Percentiles rank a stretch among this genome's conserved stretches.
These are phyloP conservation scores for Crucihimalaya himalaica DNA, from an alignment of 345 rosid genomes.

Conservation along the genomic window DNA sequence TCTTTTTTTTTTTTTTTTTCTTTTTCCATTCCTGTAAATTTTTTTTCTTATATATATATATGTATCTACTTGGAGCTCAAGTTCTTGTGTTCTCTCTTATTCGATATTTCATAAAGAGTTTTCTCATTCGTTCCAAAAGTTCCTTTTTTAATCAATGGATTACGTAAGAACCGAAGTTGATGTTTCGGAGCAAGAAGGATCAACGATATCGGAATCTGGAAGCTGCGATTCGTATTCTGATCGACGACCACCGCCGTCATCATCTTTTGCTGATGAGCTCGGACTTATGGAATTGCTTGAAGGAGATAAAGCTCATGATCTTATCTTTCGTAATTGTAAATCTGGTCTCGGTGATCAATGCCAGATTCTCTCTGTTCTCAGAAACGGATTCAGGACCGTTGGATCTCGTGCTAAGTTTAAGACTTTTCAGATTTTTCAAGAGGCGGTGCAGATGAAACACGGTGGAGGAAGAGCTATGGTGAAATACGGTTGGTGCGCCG, in stretches of 20 bases:
- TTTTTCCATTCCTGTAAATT: background rate
- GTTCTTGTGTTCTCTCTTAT: conserved; percentile 28
- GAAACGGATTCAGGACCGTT: conserved; percentile 42
- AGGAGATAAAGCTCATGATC: conserved; percentile 53
- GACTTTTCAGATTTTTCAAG: conserved; percentile 53
- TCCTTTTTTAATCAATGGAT: conserved; percentile 24
- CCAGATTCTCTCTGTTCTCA: conserved; percentile 47
- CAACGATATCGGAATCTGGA: conserved; percentile 59
- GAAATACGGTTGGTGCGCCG: conserved; percentile 70
- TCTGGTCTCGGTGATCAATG: conserved; percentile 48
- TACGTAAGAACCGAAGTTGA: conserved; percentile 20
- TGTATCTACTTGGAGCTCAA: conserved; percentile 31
- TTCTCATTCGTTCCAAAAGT: background rate
- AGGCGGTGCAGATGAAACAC: conserved; percentile 53
- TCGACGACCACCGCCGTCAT: background rate
- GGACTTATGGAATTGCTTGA: conserved; percentile 47
- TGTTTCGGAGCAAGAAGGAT: conserved; percentile 38
- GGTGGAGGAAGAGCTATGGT: conserved; percentile 49
- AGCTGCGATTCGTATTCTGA: conserved; percentile 43
- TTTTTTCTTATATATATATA: background rate
- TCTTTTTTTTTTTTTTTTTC: conserved; percentile 21
- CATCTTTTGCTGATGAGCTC: conserved; percentile 11
- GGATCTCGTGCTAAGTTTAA: conserved; percentile 57
- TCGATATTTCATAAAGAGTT: too few relatives aligned
- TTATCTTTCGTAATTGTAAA: conserved; percentile 49